Evolutionary conservation across 139 green algal genomes (phyloP), one percentile per base, ranked within the genome.

Genomic region (Chlamydomonas eustigma): DNA sequence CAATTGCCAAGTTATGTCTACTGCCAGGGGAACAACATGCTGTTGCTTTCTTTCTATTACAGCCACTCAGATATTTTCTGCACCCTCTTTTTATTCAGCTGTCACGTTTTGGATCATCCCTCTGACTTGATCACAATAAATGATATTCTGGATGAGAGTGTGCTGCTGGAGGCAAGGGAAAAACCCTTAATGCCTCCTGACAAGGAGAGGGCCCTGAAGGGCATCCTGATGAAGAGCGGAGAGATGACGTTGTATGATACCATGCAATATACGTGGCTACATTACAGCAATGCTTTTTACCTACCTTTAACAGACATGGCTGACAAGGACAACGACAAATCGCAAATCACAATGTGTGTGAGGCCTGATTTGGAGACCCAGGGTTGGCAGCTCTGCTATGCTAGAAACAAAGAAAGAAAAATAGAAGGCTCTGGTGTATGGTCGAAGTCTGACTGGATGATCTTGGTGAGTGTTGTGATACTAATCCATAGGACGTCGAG

Each of bases 121-220:
- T 50, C 63, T 18, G 39, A 73, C 37, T 44, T 79, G 25, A 37
- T 79, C 39, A 79, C 4, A 31, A 25, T n/a, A 22, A 38, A 67
- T 5, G 71, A 77, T 32, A 51, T 74, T 33, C 24, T 74, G 3
- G 67, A 70, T 28, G 25, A 32, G 28, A 28, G 6, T 8, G 6
- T 18, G 25, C 25, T 70, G 25, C 18, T 70, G 24, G 25, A 34
- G 25, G 25, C 22, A 8, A 35, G 34, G 25, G 6, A 8, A 8
- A 18, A 22, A 24, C 6, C 6, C 6, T 28, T 35, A 32, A n/a
- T n/a, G n/a, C 28, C 58, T 22, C 58, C 58, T 22, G 58, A 28
- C 25, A 35, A 37, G 8, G 34, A 37, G 6, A 5, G 28, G 18
- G 58, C 32, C 25, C 58, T 70, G 18, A 70, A 70, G 58, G 25